phyloP scores from a whole-genome alignment of 2,329 filamentous ascomycete species.

The Neonectria coccinea region DNA sequence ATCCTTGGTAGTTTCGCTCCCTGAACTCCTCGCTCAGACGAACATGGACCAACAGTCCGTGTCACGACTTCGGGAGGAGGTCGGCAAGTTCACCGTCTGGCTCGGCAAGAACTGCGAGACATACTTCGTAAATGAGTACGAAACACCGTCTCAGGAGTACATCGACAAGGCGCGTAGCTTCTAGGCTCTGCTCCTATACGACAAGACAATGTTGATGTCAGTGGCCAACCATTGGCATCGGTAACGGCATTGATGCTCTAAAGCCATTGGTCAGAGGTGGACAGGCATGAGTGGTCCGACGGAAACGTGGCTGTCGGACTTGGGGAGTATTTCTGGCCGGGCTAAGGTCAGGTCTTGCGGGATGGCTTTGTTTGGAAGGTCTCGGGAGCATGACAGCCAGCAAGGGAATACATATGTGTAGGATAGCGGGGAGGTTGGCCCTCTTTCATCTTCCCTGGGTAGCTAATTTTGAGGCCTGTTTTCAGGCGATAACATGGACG shows the following conservation, averaged over 20 bases:
- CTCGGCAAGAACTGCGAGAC: constrained; percentile 79
- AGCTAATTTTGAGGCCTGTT: not conserved
- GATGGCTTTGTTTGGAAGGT: constrained; percentile 1
- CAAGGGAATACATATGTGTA: constrained; percentile 32
- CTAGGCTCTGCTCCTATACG: constrained; percentile 52
- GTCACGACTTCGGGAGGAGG: constrained; percentile 86
- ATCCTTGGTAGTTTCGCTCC: constrained; percentile 76
- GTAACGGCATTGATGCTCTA: not conserved
- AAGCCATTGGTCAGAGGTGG: not conserved
- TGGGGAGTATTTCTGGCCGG: not conserved
- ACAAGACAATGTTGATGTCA: not conserved
- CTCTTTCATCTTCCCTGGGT: constrained; percentile 28
- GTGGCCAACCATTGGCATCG: not conserved
- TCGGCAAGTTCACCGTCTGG: constrained; percentile 88
- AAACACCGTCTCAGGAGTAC: constrained; percentile 78
- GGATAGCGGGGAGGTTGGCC: constrained; percentile 34
- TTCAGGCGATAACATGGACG: not conserved
- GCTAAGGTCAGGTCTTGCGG: not conserved
- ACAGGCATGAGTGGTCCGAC: not conserved
- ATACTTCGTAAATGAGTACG: constrained; percentile 84
- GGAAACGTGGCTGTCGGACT: not conserved
- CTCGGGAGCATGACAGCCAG: constrained; percentile 11
- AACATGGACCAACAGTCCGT: constrained; percentile 97
- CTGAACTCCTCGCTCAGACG: constrained; percentile 94
- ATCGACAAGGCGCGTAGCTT: constrained; percentile 72